Evolutionary conservation across 257 asterid genomes (phyloP), one percentile per base, ranked within the genome.

Genomic region (Solanum gandarillasii): DNA sequence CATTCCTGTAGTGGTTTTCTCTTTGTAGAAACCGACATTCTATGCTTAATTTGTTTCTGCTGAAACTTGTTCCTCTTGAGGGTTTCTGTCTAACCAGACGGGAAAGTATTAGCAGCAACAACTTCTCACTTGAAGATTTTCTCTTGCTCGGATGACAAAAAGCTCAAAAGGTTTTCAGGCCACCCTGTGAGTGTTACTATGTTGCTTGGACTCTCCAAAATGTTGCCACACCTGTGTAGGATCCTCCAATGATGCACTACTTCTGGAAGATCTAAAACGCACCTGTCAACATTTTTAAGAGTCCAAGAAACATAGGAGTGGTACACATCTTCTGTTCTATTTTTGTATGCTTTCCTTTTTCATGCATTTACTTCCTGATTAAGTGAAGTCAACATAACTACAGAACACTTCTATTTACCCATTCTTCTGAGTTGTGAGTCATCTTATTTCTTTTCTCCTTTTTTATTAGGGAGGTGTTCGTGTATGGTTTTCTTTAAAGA

Each of bases 401-500:
- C 58, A 76, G 60, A 76, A 39, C 18, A 38, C 58, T n/a, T 76
- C 60, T 76, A 13, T 76, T 76, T 39, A 76, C 60, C 68, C 35
- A 76, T 76, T 52, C 86, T 91, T 39, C 13, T n/a, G 23, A 76
- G 38, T 68, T 48, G 58, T 48, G 58, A 48, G 58, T 48, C 35
- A 27, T 23, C 38, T 67, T 87, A 79, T 76, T 48, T 88, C 39
- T 34, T 71, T 39, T 71, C 68, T 85, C 70, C 67, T 85, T 21
- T 84, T 88, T 3, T 87, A 89, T 39, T 87, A 94, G 98, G 98
- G 94, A 75, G 89, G 95, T 87, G 98, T 93, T 90, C 93, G 94
- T 93, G 98, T 90, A 91, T 96, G 95, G 75, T 90, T 86, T 96
- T 94, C 92, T 94, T 98, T 16, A 97, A 95, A 55, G 95, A 96